Evolutionary conservation across 2,329 filamentous ascomycete genomes (phyloP), one percentile per base, ranked within the genome.

Genomic region (Aplosporella prunicola): DNA sequence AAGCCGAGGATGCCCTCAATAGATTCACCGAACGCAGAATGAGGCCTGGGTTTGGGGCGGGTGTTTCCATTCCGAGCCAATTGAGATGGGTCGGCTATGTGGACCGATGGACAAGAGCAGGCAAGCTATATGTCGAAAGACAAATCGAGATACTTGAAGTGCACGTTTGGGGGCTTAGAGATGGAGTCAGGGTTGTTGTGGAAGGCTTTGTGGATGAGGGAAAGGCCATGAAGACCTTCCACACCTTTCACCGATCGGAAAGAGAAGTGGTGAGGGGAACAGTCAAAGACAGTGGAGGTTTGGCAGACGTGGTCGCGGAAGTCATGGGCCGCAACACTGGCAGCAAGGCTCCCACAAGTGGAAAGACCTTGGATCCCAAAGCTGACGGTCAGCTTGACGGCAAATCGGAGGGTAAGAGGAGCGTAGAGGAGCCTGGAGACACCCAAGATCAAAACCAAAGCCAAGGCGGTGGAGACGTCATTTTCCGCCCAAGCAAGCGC

Each of bases 31-130:
- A 87, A 51, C 67, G 86, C 34, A 73, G 91, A 18, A 98, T 98
- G 91, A 69, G 87, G 32, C 82, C 83, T 3, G 79, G 80, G 13
- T 96, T 95, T 55, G 91, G 89, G 2, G 73, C 79, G 2, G 91
- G 91, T 4, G 81, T 98, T 16, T 91, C 83, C 22, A 98, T 98
- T 31, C 87, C 88, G 0, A 94, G 86, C 47, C 91, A 98, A 59
- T 60, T 93, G 42, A 73, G 91, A 8, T 95, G 84, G 74, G 71
- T 98, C 13, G 71, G 72, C 20, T 98, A 98, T 54, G 84, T 95
- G 8, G 82, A 94, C 51, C 74, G 82, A 9, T 95, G 89, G 89
- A 74, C 83, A 2, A 76, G 76, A 38, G 63, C 75, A 18, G 76
- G 72, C 13, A 93, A 93, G 61, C 71, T 72, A 37, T 98, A 96